A percentile compares a stretch with the other conserved stretches of the same genome.
These are phyloP conservation scores for Tetrahymena elliotti DNA, from an alignment of 73 alveolate species.

Conservation along the genomic window DNA sequence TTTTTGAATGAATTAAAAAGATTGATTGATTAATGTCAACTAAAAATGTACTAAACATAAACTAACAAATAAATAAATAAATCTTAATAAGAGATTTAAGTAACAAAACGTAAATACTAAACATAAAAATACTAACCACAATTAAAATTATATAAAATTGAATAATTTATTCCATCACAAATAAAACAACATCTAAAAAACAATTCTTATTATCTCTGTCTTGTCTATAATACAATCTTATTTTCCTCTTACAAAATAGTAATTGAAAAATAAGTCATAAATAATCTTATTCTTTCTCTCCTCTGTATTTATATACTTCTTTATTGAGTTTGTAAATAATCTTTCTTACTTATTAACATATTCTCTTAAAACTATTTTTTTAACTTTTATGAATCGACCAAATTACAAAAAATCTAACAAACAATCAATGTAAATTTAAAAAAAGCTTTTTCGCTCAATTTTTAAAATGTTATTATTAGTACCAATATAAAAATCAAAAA, in stretches of 20 bases:
- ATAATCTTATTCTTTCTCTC: not conserved
- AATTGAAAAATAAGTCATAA: not conserved
- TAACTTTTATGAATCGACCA: too few species aligned
- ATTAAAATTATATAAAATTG: too few species aligned
- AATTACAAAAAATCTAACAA: too few species aligned
- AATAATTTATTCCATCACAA: not conserved
- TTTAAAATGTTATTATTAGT: too few species aligned
- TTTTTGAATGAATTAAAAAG: not conserved
- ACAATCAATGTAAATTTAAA: too few species aligned
- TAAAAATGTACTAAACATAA: too few species aligned
- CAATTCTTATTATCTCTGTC: not conserved
- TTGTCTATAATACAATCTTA: not conserved
- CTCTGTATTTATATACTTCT: not conserved
- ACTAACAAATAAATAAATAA: too few species aligned
- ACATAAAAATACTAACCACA: not conserved
- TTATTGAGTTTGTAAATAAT: not conserved
- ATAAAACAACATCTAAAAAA: not conserved
- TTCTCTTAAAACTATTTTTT: not conserved
- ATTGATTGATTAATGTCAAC: not conserved
- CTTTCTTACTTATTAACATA: not conserved
- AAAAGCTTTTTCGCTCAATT: not conserved
- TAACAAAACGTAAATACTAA: not conserved
- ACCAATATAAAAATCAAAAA: not conserved
- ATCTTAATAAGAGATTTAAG: not conserved
- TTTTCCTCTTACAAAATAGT: not conserved